These are phyloP conservation scores for Neonectria coccinea DNA, from an alignment of 2,329 filamentous ascomycete genomes.

Conservation along the genomic window DNA sequence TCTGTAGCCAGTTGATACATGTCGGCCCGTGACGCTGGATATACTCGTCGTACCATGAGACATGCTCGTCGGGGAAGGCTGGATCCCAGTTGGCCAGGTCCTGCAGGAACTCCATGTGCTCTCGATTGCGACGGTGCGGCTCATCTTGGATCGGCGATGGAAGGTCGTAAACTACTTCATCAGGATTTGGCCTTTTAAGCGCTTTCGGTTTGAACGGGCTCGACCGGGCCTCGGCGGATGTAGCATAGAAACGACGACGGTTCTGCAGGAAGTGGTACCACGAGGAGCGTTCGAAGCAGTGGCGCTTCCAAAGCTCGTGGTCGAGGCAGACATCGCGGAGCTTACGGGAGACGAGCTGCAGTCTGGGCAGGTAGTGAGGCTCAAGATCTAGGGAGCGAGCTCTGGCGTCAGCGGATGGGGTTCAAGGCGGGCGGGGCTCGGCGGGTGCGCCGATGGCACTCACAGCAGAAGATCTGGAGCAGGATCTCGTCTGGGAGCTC, in stretches of 20 bases:
- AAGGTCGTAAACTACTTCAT: slow-evolving; percentile 17
- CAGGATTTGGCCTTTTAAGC: slow-evolving; percentile 19
- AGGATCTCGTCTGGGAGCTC: slow-evolving; percentile 73
- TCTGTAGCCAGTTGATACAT: slow-evolving; percentile 81
- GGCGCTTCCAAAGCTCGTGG: slow-evolving; percentile 78
- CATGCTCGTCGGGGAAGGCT: slow-evolving; percentile 74
- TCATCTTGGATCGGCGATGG: slow-evolving; percentile 43
- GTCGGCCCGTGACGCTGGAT: slow-evolving; percentile 83
- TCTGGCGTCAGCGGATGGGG: slow-evolving; percentile 35
- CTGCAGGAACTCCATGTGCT: slow-evolving; percentile 51
- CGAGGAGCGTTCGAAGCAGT: slow-evolving; percentile 78
- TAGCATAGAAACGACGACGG: slow-evolving; percentile 49
- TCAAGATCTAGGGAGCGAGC: slow-evolving; percentile 48
- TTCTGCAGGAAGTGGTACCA: slow-evolving; percentile 71
- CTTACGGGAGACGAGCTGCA: slow-evolving; percentile 77
- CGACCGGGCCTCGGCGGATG: slow-evolving; percentile 35
- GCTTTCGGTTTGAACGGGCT: not conserved
- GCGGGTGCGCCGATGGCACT: slow-evolving; percentile 44
- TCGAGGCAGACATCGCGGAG: slow-evolving; percentile 78
- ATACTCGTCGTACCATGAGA: slow-evolving; percentile 91
- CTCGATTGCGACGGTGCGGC: slow-evolving; percentile 20
- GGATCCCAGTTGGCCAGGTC: slow-evolving; percentile 87
- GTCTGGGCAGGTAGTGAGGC: slow-evolving; percentile 63
- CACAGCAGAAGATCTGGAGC: slow-evolving; percentile 72
- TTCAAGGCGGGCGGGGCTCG: slow-evolving; percentile 31